Evolutionary conservation across 768 basidiomycete genomes (phyloP).

Genomic region (Psilocybe sp.): DNA sequence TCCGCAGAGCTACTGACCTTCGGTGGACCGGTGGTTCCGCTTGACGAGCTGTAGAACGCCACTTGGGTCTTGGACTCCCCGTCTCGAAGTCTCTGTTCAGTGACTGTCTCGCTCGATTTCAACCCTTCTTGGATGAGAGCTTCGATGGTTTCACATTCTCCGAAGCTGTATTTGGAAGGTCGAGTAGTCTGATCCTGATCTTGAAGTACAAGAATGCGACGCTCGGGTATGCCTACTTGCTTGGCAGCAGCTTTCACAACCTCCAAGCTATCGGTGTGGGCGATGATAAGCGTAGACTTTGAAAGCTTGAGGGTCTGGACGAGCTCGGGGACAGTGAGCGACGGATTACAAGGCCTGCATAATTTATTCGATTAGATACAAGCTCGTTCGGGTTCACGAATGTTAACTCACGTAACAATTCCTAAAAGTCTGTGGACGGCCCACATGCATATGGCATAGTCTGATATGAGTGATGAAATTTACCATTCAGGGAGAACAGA

Average conservation of each 20-base stretch:
- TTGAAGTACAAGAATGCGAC: slow-evolving; percentile 4
- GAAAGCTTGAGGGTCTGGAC: slow-evolving; percentile 4
- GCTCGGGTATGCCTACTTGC: background rate
- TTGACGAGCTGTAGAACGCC: slow-evolving; percentile 8
- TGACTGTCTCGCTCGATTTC: background rate
- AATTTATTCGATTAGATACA: background rate
- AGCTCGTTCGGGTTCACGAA: background rate
- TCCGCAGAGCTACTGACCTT: background rate
- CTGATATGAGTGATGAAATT: background rate
- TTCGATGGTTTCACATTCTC: background rate
- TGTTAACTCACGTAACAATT: slow-evolving; percentile 4
- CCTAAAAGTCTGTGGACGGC: slow-evolving; percentile 8
- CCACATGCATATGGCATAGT: slow-evolving; percentile 9
- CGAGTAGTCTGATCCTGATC: slow-evolving; percentile 1
- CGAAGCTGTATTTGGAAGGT: background rate
- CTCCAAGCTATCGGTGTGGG: slow-evolving; percentile 1
- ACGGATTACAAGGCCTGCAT: slow-evolving; percentile 5
- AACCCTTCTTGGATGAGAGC: slow-evolving; percentile 1
- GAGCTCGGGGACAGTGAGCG: slow-evolving; percentile 4
- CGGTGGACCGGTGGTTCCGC: slow-evolving; percentile 7
- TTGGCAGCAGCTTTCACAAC: slow-evolving; percentile 2
- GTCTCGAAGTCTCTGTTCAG: background rate
- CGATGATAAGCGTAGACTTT: slow-evolving; percentile 4
- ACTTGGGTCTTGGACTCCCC: slow-evolving; percentile 7
- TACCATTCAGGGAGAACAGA: background rate